Evolutionary conservation across 148 eudicot genomes (phyloP).

Genomic region (Mesembryanthemum crystallinum): DNA sequence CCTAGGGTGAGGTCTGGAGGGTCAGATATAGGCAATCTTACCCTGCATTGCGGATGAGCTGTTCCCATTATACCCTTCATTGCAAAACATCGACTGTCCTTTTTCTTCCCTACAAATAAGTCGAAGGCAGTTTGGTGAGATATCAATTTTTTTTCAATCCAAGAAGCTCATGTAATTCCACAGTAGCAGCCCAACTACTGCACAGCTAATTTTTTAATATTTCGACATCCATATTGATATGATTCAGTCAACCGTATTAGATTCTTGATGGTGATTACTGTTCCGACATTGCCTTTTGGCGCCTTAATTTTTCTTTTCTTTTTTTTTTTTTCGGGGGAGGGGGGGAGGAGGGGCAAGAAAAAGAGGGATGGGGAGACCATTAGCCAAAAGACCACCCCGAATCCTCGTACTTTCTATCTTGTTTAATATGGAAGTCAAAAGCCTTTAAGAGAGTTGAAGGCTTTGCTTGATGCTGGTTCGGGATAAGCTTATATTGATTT

Average conservation of each 20-base stretch:
- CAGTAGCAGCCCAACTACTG: neutral
- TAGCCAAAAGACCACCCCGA: neutral
- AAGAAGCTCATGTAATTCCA: neutral
- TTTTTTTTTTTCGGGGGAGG: neutral
- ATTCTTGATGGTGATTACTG: neutral
- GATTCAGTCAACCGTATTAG: neutral
- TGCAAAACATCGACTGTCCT: neutral
- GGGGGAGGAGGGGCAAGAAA: neutral
- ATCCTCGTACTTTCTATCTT: neutral
- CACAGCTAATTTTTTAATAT: neutral
- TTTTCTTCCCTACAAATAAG: neutral
- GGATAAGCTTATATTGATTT: neutral
- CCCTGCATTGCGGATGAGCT: neutral
- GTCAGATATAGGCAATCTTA: neutral
- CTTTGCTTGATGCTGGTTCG: neutral
- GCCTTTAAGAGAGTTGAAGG: neutral
- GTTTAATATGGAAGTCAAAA: neutral
- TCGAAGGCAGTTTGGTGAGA: neutral
- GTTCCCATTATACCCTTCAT: neutral
- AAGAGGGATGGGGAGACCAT: neutral
- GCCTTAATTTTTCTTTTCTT: neutral
- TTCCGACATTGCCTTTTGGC: neutral
- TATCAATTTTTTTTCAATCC: neutral
- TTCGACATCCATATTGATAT: neutral
- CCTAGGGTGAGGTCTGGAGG: neutral